Evolutionary conservation across 2,329 filamentous ascomycete genomes (phyloP), one percentile per base, ranked within the genome.

Genomic region (Arthroderma sp.): DNA sequence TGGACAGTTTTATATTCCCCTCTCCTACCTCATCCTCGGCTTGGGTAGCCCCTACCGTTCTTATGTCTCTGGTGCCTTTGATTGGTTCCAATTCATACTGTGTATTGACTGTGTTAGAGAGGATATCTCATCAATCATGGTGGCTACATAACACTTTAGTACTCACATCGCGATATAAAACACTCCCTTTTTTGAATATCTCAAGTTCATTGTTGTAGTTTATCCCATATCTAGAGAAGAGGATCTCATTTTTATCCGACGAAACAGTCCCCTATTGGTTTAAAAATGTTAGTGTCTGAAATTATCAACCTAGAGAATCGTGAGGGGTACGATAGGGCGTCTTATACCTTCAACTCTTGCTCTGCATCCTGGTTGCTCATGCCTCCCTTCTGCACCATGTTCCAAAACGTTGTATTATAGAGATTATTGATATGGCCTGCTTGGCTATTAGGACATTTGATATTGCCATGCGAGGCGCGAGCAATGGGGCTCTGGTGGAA

Each of bases 171-270:
- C 91, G 81, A 69, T 91, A 93, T 4, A 97, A 73, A 1, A 96
- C 86, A 63, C 88, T 97, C 3, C 93, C 93, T 70, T 97, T 98
- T 70, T 86, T 93, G 71, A 82, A 95, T 15, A 96, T 90, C 61
- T 94, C 89, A 0, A 83, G 83, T 71, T 98, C 93, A 63, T 95
- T 93, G 72, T 98, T 98, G 74, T 98, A 98, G 73, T 98, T 98
- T 68, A 97, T 91, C 2, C 84, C 82, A 70, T 95, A 97, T 25
- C 80, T 80, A 1, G 84, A 87, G 71, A 93, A 98, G 13, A 98
- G 75, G 19, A 98, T 94, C 75, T 98, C 93, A 67, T 98, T 93
- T 75, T 98, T 98, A 66, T 97, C 90, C 2, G 83, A 78, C 2
- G 91, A 82, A 1, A 94, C 73, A 0, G 90, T 94, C 2, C 91